Conservation (phyloP, 2,329 filamentous ascomycete species). For the Aspergillus terreus region DNA sequence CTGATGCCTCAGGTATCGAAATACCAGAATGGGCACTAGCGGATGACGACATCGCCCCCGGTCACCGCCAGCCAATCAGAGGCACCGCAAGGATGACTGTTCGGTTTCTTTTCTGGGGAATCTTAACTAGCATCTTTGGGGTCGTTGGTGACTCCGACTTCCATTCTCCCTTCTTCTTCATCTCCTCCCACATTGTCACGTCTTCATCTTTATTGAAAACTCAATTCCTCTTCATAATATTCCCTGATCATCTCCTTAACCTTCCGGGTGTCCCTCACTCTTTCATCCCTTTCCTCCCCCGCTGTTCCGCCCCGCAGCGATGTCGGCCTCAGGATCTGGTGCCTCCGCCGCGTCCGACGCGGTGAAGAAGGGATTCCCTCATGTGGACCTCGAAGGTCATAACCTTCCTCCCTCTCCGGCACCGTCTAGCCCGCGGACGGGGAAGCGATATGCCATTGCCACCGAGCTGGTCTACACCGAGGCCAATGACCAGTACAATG, state of each 20-base stretch:
- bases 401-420: conserved; percentile 86
- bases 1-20: conserved; percentile 4
- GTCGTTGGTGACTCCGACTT: conserved; percentile 5
- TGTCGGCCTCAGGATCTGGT: conserved; percentile 36
- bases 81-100: conserved; percentile 7
- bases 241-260: not conserved
- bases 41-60: conserved; percentile 17
- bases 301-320: conserved; percentile 32
- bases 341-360: conserved; percentile 20
- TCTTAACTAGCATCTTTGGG: conserved; percentile 3
- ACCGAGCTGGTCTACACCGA: conserved; percentile 97
- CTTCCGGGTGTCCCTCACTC: not conserved
- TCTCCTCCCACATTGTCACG: not conserved
- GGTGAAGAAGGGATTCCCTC: conserved; percentile 51
- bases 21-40: conserved; percentile 7
- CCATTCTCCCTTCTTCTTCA: not conserved
- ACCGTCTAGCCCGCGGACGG: conserved; percentile 82
- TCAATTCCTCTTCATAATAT: not conserved
- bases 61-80: conserved; percentile 10
- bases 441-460: conserved; percentile 85
- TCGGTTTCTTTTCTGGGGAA: conserved; percentile 1
- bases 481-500: conserved; percentile 92
- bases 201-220: not conserved
- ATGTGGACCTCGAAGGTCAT: conserved; percentile 77
- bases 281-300: conserved; percentile 18